Evolutionary conservation across 805 yeast genomes (phyloP), one percentile per base, ranked within the genome.

Genomic region (Zygoascus biomembranicola): DNA sequence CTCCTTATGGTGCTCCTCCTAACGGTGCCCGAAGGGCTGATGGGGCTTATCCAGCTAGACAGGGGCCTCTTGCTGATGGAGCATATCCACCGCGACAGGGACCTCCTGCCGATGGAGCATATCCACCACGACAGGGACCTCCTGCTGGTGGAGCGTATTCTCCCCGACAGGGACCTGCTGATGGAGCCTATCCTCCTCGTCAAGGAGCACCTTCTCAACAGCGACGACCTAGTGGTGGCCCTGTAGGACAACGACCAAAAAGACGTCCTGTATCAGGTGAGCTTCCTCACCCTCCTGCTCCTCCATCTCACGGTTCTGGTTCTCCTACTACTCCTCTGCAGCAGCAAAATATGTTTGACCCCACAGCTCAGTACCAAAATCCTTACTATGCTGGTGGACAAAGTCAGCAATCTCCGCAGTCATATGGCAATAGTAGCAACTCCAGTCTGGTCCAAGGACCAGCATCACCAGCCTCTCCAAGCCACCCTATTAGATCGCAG

Each of bases 261-360:
- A 14, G 37, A 14, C 13, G 37, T 11, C 37, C 48, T 9, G 48
- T 26, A 5, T 45, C 48, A 5, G 23, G 37, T 10, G 48, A 31
- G 8, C 48, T 26, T 45, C 20, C 35, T 18, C 19, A 35, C 32
- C 39, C 37, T 41, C 32, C 51, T 52, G 43, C 31, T 37, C 31
- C 54, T 45, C 19, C 43, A 45, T 14, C 44, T 35, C 51, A 50
- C 16, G 43, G 43, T 3, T 35, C 32, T 2, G 35, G 31, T 13
- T 28, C 48, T 45, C 28, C 28, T 23, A 16, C 35, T 10, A 45
- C 32, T 23, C 37, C 37, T 16, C 5, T 42, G 44, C 44, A 42
- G 26, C 44, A 42, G 26, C 44, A 42, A 19, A 19, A 42, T 18
- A 42, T 42, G 20, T 19, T 53, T 56, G 57, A 43, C 43, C 52